These are phyloP conservation scores for Epichloe hybrida DNA, from an alignment of 2,329 filamentous ascomycete species.

Conservation along the genomic window DNA sequence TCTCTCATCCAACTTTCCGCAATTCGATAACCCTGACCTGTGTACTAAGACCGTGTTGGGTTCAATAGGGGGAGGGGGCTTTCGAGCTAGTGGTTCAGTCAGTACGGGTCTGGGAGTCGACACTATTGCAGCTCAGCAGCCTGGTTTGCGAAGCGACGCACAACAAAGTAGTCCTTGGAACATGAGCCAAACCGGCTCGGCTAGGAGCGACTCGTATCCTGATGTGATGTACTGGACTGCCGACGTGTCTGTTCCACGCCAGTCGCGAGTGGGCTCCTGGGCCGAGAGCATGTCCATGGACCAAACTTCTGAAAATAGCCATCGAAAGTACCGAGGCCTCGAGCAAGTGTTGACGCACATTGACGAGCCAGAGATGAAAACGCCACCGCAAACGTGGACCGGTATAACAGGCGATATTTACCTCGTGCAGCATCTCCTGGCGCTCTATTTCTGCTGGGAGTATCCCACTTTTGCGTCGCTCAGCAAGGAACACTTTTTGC, in stretches of 20 bases:
- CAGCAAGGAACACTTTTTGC: slow-evolving; percentile 56
- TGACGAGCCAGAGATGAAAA: slow-evolving; percentile 28
- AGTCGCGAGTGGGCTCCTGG: slow-evolving; percentile 37
- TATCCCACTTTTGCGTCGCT: slow-evolving; percentile 64
- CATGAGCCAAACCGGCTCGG: slow-evolving; percentile 32
- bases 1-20: slow-evolving; percentile 12
- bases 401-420: slow-evolving; percentile 41
- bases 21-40: slow-evolving; percentile 7
- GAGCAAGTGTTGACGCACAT: slow-evolving; percentile 36
- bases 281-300: slow-evolving; percentile 28
- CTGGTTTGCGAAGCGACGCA: slow-evolving; percentile 22
- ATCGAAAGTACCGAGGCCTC: slow-evolving; percentile 25
- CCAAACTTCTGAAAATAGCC: slow-evolving; percentile 16
- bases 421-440: slow-evolving; percentile 50
- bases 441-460: slow-evolving; percentile 62
- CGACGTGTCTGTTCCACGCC: slow-evolving; percentile 25
- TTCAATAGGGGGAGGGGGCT: slow-evolving; percentile 14
- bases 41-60: slow-evolving; percentile 7
- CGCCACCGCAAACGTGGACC: slow-evolving; percentile 42
- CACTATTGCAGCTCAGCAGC: slow-evolving; percentile 15
- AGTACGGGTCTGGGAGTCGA: slow-evolving; percentile 17
- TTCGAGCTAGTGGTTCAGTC: slow-evolving; percentile 8
- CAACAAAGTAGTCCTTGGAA: slow-evolving; percentile 36
- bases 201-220: slow-evolving; percentile 32
- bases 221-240: slow-evolving; percentile 33